Conservation (phyloP, 495 filamentous ascomycete species). For the Thermothielavioides terrestris region DNA sequence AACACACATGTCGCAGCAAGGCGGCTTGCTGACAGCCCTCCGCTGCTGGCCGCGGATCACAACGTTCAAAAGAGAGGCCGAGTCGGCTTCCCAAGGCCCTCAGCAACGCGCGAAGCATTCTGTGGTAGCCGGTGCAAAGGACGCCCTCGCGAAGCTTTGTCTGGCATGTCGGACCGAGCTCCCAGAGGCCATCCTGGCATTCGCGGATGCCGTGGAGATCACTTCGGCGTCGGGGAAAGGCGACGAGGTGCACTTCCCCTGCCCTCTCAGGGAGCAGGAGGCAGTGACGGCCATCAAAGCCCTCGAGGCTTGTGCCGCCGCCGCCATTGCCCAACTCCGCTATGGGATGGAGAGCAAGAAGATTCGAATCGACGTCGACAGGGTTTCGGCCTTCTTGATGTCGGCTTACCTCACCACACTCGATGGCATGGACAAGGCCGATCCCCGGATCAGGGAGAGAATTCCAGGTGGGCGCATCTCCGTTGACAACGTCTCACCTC, state of each 20-base stretch:
- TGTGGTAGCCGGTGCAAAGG: slow-evolving; percentile 19
- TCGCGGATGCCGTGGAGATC: slow-evolving; percentile 23
- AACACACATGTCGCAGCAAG: slow-evolving; percentile 4
- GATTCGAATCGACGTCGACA: slow-evolving; percentile 55
- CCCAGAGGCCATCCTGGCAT: slow-evolving; percentile 24
- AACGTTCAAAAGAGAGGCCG: slow-evolving; percentile 4
- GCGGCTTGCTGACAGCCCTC: slow-evolving; percentile 1
- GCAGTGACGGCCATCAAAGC: slow-evolving; percentile 59
- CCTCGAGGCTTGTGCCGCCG: slow-evolving; percentile 58
- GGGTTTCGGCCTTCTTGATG: slow-evolving; percentile 58
- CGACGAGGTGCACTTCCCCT: slow-evolving; percentile 43
- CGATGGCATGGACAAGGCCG: slow-evolving; percentile 56
- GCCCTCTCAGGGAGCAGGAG: slow-evolving; percentile 64
- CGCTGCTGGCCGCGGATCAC: slow-evolving; percentile 7
- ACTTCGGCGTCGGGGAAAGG: slow-evolving; percentile 21
- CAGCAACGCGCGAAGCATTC: slow-evolving; percentile 11
- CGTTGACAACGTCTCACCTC: background rate
- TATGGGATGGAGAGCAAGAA: slow-evolving; percentile 34
- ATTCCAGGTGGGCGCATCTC: slow-evolving; percentile 49
- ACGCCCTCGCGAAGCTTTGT: slow-evolving; percentile 23
- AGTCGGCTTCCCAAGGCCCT: background rate
- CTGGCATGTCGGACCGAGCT: slow-evolving; percentile 18
- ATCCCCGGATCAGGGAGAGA: slow-evolving; percentile 50
- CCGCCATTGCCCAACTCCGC: slow-evolving; percentile 52
- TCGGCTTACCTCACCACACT: slow-evolving; percentile 65